Percentiles rank a stretch among this genome's conserved stretches.
Evolutionary conservation across 2,329 filamentous ascomycete species (phyloP).

Genomic region (Westerdykella sp.): DNA sequence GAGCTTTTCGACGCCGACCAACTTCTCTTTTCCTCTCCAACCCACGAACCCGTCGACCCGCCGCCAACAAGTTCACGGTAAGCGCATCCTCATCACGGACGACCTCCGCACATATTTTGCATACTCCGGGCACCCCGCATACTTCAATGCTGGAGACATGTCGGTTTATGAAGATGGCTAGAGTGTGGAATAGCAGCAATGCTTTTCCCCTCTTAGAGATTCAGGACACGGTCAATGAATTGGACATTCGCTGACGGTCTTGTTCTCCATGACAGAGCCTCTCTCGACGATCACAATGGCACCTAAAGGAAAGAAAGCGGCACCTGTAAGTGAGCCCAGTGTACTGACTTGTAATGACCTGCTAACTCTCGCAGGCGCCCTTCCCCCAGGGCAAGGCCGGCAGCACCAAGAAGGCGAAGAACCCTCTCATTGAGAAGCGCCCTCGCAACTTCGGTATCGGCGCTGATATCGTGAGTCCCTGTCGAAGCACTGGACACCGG

Average conservation of each 20-base stretch:
- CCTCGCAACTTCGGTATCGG: conserved; percentile 97
- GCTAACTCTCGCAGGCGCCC: background rate
- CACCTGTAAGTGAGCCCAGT: conserved; percentile 49
- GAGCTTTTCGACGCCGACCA: background rate
- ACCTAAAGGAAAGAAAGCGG: conserved; percentile 97
- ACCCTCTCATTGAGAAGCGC: conserved; percentile 98
- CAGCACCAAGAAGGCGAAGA: conserved; percentile 95
- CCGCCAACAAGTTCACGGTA: conserved; percentile 31
- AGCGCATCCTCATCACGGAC: conserved; percentile 28
- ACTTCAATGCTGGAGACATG: conserved; percentile 23
- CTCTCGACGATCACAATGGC: conserved; percentile 55
- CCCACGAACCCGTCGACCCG: conserved; percentile 23
- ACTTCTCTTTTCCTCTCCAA: conserved; percentile 15
- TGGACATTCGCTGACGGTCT: conserved; percentile 82
- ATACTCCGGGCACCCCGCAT: conserved; percentile 30
- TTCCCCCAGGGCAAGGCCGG: conserved; percentile 92
- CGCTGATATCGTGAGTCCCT: conserved; percentile 68
- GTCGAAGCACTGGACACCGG: background rate
- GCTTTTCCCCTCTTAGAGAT: conserved; percentile 36
- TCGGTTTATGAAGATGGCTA: conserved; percentile 34
- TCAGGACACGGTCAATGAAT: conserved; percentile 58
- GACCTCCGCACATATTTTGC: conserved; percentile 10
- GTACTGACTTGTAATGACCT: background rate
- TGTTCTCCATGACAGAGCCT: conserved; percentile 97
- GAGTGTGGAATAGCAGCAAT: conserved; percentile 34